A percentile compares a stretch with the other conserved stretches of the same genome.
These are phyloP conservation scores for Esteya vermicola DNA, from an alignment of 2,329 filamentous ascomycete genomes.

Conservation along the genomic window DNA sequence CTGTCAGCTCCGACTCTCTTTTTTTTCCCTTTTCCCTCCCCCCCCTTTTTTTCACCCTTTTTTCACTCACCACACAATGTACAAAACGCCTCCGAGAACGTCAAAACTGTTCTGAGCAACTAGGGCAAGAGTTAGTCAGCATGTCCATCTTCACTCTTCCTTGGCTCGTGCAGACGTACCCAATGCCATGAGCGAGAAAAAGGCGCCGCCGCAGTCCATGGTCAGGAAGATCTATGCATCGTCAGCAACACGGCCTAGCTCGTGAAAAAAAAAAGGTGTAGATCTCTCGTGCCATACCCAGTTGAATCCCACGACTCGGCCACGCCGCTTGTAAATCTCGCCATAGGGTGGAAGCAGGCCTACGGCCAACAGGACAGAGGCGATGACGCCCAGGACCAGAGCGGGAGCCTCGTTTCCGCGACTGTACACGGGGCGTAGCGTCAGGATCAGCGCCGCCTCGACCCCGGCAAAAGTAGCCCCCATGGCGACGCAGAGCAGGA, in stretches of 20 bases:
- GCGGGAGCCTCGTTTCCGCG: constrained; percentile 38
- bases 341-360: constrained; percentile 47
- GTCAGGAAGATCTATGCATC: constrained; percentile 31
- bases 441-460: constrained; percentile 42
- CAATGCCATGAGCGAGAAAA: constrained; percentile 49
- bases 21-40: too few species aligned
- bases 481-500: constrained; percentile 23
- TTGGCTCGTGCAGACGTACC: constrained; percentile 23
- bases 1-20: too few species aligned
- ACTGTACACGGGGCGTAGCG: constrained; percentile 39
- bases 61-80: constrained; percentile 39
- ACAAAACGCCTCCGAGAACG: constrained; percentile 42
- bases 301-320: constrained; percentile 48
- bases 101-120: constrained; percentile 48
- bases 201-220: constrained; percentile 45
- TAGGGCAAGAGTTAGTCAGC: constrained; percentile 11
- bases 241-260: neutral
- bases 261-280: neutral
- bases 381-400: constrained; percentile 40
- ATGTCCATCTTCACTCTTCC: neutral
- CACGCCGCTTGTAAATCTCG: constrained; percentile 46
- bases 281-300: constrained; percentile 11
- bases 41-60: neutral
- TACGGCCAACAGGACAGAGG: constrained; percentile 38
- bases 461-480: constrained; percentile 33